phyloP scores from a whole-genome alignment of 2,329 filamentous ascomycete genomes.

The Trichoderma sp. region DNA sequence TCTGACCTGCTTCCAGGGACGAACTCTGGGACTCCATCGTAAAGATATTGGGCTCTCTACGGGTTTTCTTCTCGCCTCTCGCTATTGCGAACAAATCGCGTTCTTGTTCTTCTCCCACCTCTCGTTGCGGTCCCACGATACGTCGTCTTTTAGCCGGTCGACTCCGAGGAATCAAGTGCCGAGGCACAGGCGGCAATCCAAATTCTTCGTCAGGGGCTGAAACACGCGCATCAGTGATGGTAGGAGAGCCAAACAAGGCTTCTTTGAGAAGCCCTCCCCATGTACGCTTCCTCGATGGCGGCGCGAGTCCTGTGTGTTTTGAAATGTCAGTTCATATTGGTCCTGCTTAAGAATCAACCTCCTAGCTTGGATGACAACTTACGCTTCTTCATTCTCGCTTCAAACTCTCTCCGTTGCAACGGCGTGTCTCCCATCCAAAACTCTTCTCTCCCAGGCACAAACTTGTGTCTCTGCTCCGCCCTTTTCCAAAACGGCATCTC shows the following conservation, averaged over 20 bases:
- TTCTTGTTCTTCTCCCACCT: not conserved
- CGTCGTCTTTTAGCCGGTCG: conserved; percentile 6
- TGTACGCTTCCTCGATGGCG: not conserved
- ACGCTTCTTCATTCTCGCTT: conserved; percentile 20
- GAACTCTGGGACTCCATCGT: not conserved
- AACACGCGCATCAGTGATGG: not conserved
- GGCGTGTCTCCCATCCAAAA: conserved; percentile 33
- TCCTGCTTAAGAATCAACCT: not conserved
- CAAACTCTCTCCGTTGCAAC: conserved; percentile 28
- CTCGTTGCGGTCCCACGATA: not conserved
- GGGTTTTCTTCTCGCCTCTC: not conserved
- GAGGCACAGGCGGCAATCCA: not conserved
- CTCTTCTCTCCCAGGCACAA: conserved; percentile 26
- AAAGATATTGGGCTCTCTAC: not conserved
- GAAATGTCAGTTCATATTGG: not conserved
- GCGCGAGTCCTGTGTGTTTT: not conserved
- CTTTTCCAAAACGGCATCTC: conserved; percentile 8
- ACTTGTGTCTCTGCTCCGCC: conserved; percentile 18
- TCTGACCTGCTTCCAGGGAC: not conserved
- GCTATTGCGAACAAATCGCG: not conserved
- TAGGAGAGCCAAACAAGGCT: not conserved
- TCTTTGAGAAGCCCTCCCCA: not conserved
- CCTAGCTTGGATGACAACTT: not conserved
- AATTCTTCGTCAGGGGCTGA: not conserved
- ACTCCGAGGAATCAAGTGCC: conserved; percentile 2